Conservation (phyloP, 208 protist genomes). For the Willaertia magna region DNA sequence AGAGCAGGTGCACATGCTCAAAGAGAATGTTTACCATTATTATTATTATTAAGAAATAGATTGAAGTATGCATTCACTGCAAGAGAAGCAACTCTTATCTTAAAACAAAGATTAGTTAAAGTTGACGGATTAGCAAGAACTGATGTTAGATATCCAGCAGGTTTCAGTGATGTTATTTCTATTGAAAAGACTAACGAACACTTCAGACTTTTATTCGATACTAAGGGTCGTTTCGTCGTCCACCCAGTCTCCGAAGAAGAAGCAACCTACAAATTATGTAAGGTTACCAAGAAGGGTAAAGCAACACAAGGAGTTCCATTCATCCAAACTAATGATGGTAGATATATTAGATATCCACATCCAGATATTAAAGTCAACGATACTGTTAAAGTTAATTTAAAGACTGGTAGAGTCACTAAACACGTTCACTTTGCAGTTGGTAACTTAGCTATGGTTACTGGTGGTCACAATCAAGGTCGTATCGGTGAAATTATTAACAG, state of each 20-base stretch:
- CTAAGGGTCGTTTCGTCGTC: conserved; percentile 94
- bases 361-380: conserved; percentile 85
- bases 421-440: conserved; percentile 63
- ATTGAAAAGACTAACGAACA: conserved; percentile 94
- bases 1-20: conserved; percentile 94
- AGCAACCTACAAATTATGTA: conserved; percentile 87
- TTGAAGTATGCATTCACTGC: conserved; percentile 96
- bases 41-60: conserved; percentile 78
- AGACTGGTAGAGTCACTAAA: conserved; percentile 78
- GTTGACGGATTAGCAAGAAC: conserved; percentile 92
- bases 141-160: conserved; percentile 91
- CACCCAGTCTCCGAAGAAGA: conserved; percentile 86
- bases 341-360: conserved; percentile 97
- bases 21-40: conserved; percentile 75
- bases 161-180: conserved; percentile 95
- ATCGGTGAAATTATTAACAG: conserved; percentile 85
- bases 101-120: conserved; percentile 83
- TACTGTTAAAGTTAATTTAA: conserved; percentile 91
- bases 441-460: conserved; percentile 88
- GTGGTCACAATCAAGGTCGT: conserved; percentile 92
- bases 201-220: conserved; percentile 97
- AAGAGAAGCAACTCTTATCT: conserved; percentile 87
- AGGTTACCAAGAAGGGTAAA: conserved; percentile 72
- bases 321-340: conserved; percentile 94
- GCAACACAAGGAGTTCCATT: conserved; percentile 84